Percentiles rank a stretch among this genome's conserved stretches.
Conservation (phyloP, 257 asterid species). For the Jacaranda mimosifolia region DNA sequence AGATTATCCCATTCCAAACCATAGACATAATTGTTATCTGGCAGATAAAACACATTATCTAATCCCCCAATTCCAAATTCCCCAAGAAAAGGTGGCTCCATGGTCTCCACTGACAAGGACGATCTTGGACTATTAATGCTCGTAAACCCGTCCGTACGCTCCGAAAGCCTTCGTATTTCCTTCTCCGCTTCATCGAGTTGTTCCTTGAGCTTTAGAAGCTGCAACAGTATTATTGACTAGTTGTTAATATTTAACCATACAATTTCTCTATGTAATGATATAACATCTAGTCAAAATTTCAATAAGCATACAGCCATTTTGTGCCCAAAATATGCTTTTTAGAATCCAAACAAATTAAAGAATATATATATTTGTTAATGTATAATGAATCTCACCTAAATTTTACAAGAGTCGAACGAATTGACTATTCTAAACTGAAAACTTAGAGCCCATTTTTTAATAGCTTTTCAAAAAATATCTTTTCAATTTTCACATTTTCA, state of each 20-base stretch:
- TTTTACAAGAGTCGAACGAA: too few relatives aligned
- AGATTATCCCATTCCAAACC: slow-evolving; percentile 49
- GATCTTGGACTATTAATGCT: slow-evolving; percentile 64
- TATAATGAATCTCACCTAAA: too few relatives aligned
- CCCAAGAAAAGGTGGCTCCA: slow-evolving; percentile 52
- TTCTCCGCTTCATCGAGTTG: slow-evolving; percentile 63
- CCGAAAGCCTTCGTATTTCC: slow-evolving; percentile 55
- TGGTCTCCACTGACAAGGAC: slow-evolving; percentile 38
- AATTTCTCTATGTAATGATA: neutral
- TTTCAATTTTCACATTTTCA: too few relatives aligned
- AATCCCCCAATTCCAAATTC: slow-evolving; percentile 59
- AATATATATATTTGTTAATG: too few relatives aligned
- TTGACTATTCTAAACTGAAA: too few relatives aligned
- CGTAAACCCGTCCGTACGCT: slow-evolving; percentile 48
- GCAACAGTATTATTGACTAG: neutral
- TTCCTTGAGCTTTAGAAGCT: slow-evolving; percentile 62
- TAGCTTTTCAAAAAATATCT: too few relatives aligned
- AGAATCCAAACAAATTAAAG: too few relatives aligned
- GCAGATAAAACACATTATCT: slow-evolving; percentile 51
- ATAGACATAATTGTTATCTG: slow-evolving; percentile 35
- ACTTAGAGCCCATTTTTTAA: too few relatives aligned
- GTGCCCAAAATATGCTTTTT: too few relatives aligned
- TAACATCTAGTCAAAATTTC: too few relatives aligned
- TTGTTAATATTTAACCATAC: neutral
- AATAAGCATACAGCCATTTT: too few relatives aligned